Evolutionary conservation across 768 basidiomycete genomes (phyloP).

Genomic region (Aureoboletus auriporus): DNA sequence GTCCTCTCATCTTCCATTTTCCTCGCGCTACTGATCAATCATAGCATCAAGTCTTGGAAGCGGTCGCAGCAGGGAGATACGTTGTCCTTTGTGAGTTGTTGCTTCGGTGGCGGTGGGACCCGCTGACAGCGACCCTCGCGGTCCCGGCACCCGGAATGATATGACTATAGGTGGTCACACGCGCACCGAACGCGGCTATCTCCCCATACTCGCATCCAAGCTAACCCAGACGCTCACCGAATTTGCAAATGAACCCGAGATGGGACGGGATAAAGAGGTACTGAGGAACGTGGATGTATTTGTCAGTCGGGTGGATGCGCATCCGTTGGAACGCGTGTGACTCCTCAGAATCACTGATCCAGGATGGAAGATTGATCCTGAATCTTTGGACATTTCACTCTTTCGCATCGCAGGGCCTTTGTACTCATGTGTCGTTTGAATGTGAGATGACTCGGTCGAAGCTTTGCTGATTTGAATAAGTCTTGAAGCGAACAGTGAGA

Average conservation of each 20-base stretch:
- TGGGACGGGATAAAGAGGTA: slow-evolving; percentile 28
- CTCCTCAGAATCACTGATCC: too few relatives aligned
- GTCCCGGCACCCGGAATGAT: slow-evolving; percentile 17
- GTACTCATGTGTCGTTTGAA: too few relatives aligned
- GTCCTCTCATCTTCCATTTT: slow-evolving; percentile 26
- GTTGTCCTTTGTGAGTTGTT: slow-evolving; percentile 74
- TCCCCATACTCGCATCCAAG: slow-evolving; percentile 66
- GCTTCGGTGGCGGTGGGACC: slow-evolving; percentile 12
- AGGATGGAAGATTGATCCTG: too few relatives aligned
- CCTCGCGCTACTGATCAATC: background rate
- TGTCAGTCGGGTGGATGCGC: slow-evolving; percentile 67
- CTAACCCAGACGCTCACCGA: slow-evolving; percentile 49
- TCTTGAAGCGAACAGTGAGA: too few relatives aligned
- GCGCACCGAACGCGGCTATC: slow-evolving; percentile 93
- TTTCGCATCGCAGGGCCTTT: too few relatives aligned
- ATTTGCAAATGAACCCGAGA: slow-evolving; percentile 25
- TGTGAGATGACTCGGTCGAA: too few relatives aligned
- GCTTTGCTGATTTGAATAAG: too few relatives aligned
- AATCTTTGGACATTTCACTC: too few relatives aligned
- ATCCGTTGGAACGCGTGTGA: slow-evolving; percentile 71
- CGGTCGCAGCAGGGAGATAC: slow-evolving; percentile 69
- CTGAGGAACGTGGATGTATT: slow-evolving; percentile 48
- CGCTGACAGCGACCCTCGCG: slow-evolving; percentile 9
- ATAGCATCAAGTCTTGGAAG: slow-evolving; percentile 85
- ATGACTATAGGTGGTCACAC: slow-evolving; percentile 71